Evolutionary conservation across 73 alveolate species (phyloP).

Genomic region (Paramecium pentaurelia): DNA sequence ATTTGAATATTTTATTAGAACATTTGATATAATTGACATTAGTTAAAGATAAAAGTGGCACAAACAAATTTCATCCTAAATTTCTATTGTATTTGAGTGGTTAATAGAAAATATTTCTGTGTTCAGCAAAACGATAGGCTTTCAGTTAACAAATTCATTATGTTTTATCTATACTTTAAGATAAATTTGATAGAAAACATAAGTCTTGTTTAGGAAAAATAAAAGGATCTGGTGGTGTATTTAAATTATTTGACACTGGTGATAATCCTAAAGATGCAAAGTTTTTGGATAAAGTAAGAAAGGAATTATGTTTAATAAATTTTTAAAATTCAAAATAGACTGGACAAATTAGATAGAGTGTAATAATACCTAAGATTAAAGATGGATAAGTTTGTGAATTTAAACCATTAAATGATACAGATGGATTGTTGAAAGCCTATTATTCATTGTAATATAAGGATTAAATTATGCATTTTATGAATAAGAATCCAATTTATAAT

Average conservation of each 20-base stretch:
- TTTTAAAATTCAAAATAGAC: not conserved
- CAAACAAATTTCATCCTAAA: not conserved
- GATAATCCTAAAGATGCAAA: not conserved
- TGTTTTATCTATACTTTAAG: not conserved
- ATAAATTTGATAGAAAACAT: not conserved
- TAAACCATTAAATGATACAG: not conserved
- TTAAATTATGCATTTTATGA: not conserved
- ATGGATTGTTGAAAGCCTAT: not conserved
- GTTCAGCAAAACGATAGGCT: constrained; percentile 27
- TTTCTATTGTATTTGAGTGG: not conserved
- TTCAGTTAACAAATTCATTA: constrained; percentile 6
- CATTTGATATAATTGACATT: not conserved
- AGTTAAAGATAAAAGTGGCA: not conserved
- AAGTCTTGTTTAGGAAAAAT: constrained; percentile 21
- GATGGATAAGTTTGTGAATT: not conserved
- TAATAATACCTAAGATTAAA: not conserved
- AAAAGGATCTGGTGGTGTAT: not conserved
- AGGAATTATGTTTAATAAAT: not conserved
- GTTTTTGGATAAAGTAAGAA: not conserved
- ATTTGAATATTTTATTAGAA: not conserved
- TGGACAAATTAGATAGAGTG: not conserved
- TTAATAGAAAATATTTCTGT: not conserved
- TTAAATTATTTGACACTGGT: constrained; percentile 4
- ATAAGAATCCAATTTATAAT: not conserved
- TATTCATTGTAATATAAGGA: not conserved